These are phyloP conservation scores for Oryza glaberrima DNA, from an alignment of 176 grass and related monocot species.

Conservation along the genomic window DNA sequence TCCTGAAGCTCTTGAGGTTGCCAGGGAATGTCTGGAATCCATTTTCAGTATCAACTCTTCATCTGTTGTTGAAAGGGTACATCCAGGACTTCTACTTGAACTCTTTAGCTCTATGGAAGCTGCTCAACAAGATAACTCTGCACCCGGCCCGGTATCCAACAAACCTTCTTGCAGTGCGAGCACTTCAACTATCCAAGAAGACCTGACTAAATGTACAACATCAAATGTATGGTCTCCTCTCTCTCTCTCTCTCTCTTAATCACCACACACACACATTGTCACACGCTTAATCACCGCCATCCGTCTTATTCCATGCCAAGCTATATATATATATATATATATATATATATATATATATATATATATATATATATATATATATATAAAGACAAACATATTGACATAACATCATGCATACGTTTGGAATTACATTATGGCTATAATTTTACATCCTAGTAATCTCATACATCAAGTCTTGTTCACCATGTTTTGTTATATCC, in stretches of 20 bases:
- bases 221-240: conserved; percentile 50
- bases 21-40: conserved; percentile 60
- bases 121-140: conserved; percentile 30
- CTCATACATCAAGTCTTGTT: conserved; percentile 2
- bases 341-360: background rate
- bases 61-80: conserved; percentile 35
- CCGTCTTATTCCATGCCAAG: background rate
- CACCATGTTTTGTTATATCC: background rate
- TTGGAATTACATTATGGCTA: background rate
- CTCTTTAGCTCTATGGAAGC: conserved; percentile 52
- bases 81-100: conserved; percentile 61
- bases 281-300: background rate
- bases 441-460: background rate
- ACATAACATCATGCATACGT: background rate
- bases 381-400: background rate
- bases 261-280: too few species aligned
- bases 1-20: conserved; percentile 73
- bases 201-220: conserved; percentile 45
- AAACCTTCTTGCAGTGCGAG: conserved; percentile 22
- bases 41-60: conserved; percentile 55
- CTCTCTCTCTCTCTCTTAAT: background rate
- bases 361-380: background rate
- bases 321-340: background rate
- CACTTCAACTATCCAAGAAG: conserved; percentile 37
- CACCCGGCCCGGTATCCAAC: conserved; percentile 24